phyloP scores from a whole-genome alignment of 192 early-diverging fungal species.

The Dissophora globulifera region DNA sequence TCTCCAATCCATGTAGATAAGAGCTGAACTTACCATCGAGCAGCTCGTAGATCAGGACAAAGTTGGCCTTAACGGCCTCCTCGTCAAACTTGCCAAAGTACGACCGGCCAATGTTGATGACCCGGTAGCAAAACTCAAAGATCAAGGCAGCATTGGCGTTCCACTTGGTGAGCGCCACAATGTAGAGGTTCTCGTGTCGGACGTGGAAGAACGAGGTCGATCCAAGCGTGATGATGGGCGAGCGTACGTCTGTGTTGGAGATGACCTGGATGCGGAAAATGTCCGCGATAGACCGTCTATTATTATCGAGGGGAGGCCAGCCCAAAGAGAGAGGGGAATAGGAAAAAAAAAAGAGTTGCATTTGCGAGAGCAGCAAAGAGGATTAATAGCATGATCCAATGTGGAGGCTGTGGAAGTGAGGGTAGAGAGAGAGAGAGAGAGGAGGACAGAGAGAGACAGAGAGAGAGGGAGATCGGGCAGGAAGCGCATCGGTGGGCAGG shows the following conservation, averaged over 20 bases:
- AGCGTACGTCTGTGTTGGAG: conserved; percentile 84
- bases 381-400: background rate
- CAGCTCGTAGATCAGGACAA: conserved; percentile 88
- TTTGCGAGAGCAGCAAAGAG: too few species aligned
- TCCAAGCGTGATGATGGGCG: conserved; percentile 91
- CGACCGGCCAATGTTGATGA: conserved; percentile 75
- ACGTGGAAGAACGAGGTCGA: conserved; percentile 96
- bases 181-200: conserved; percentile 95
- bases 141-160: conserved; percentile 85
- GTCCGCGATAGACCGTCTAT: conserved; percentile 91
- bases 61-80: conserved; percentile 86
- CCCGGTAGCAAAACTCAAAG: conserved; percentile 82
- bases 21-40: conserved; percentile 66
- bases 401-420: background rate
- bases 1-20: too few species aligned
- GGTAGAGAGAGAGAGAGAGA: background rate
- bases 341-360: too few species aligned
- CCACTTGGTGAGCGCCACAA: conserved; percentile 83
- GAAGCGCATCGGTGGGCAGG: too few species aligned
- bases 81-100: conserved; percentile 90
- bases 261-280: conserved; percentile 98
- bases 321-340: background rate
- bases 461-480: too few species aligned
- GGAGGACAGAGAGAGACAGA: too few species aligned
- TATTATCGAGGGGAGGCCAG: background rate